Conservation (phyloP, 768 basidiomycete genomes). For the Pluteus cervinus region DNA sequence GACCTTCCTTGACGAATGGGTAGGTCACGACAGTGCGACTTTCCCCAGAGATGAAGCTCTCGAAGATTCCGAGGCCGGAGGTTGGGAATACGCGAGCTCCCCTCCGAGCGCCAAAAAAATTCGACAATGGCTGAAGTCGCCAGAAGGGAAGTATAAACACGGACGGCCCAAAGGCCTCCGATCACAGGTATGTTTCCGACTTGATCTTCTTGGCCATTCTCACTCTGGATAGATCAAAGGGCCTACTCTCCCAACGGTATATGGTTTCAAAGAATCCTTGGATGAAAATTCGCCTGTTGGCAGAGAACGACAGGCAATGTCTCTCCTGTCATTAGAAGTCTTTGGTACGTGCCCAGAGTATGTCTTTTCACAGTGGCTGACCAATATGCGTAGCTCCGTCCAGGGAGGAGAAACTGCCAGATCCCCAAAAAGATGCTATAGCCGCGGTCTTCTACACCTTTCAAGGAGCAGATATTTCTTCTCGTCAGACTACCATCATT, state of each 20-base stretch:
- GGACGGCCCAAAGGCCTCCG: slow-evolving; percentile 16
- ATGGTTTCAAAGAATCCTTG: slow-evolving; percentile 58
- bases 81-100: slow-evolving; percentile 76
- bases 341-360: slow-evolving; percentile 62
- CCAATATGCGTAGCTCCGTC: slow-evolving; percentile 46
- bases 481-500: too few relatives aligned
- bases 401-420: slow-evolving; percentile 49
- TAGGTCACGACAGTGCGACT: not conserved
- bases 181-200: slow-evolving; percentile 44
- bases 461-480: slow-evolving; percentile 49
- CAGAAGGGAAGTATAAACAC: slow-evolving; percentile 14
- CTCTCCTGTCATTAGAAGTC: slow-evolving; percentile 75
- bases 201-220: not conserved
- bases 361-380: not conserved
- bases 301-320: slow-evolving; percentile 70
- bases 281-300: slow-evolving; percentile 10
- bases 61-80: slow-evolving; percentile 31
- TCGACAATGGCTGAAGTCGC: slow-evolving; percentile 44
- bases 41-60: too few relatives aligned
- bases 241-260: slow-evolving; percentile 68
- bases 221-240: slow-evolving; percentile 48
- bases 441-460: slow-evolving; percentile 69
- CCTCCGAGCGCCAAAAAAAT: slow-evolving; percentile 61
- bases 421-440: slow-evolving; percentile 63
- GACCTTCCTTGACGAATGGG: slow-evolving; percentile 56